Conservation (phyloP, 352 stramenopile species). For the Elongisporangium senticosum region DNA sequence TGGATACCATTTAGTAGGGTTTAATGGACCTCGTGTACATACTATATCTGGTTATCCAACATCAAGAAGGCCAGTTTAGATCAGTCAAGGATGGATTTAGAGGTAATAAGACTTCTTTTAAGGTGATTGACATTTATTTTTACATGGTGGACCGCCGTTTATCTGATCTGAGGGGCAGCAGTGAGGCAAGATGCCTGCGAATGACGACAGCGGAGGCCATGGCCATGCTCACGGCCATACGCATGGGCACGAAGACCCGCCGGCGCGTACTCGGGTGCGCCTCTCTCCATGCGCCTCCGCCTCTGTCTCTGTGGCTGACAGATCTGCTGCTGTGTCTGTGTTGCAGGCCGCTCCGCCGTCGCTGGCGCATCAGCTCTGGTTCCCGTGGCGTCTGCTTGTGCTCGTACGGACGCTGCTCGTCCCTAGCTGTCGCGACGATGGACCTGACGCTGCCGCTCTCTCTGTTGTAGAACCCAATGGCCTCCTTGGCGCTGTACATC, state of each 20-base stretch:
- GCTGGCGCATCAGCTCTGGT: constrained; percentile 64
- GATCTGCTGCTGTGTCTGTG: too few species aligned
- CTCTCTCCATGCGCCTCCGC: background rate
- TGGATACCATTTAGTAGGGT: background rate
- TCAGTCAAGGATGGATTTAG: background rate
- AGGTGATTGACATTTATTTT: background rate
- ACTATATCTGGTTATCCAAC: background rate
- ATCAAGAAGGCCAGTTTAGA: background rate
- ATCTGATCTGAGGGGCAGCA: background rate
- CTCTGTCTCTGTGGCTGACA: background rate
- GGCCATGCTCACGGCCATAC: background rate
- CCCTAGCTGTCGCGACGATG: background rate
- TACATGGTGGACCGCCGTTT: background rate
- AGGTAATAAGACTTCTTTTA: too few species aligned
- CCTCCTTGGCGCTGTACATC: constrained; percentile 42
- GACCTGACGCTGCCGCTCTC: background rate
- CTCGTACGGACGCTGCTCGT: constrained; percentile 24
- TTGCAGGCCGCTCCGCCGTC: constrained; percentile 13
- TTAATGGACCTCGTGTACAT: background rate
- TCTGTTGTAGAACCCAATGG: constrained; percentile 47
- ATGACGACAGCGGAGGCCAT: background rate
- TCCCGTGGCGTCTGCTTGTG: constrained; percentile 56
- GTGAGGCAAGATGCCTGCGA: background rate
- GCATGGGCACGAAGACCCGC: background rate
- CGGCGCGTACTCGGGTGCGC: background rate